Base-by-base conservation (phyloP, 495 filamentous ascomycete genomes). In the Aspergillus leporis region DNA sequence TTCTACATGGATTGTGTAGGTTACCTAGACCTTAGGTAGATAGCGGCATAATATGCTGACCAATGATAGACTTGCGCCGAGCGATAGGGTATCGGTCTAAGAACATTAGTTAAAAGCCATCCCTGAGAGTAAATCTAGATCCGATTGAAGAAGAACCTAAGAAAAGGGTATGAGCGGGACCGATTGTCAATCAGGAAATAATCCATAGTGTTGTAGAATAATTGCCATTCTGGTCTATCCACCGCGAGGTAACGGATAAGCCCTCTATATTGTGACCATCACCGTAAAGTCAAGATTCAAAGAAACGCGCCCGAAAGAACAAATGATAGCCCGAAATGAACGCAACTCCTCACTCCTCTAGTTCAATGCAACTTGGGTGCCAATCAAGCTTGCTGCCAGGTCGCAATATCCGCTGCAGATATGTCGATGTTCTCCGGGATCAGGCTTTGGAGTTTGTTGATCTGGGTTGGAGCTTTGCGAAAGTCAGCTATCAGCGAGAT, bases 371-470 rank as follows among this genome's bases (percentile, higher is more conserved):
- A 14, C 1, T 1, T 45, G 18, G 4, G n/a, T 7, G 41, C 6
- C 1, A 22, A 41, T 32, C 47, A 76, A n/a, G 67, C 65, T 21
- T 55, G 47, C 56, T 76, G 72, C 73, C 75, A 76, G 14, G 55
- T 58, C 1, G 66, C 65, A 52, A 78, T 76, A 22, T 78, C 72
- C 4, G 63, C 65, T 1, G 61, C 48, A 1, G 75, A 67, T 41
- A 78, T 75, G 57, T 72, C 75, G 23, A 76, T 58, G 28, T 75
- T 74, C 51, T 78, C 73, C 23, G 67, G 56, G 14, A 71, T 67
- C 23, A 78, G 66, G 53, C 47, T 61, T 41, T 69, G 70, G 3
- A 75, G 61, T 49, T 56, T 69, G 5, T 61, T 55, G 16, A 74
- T 46, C 36, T 73, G 69, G n/a, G 59, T 36, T 8, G 70, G 56